These are phyloP conservation scores for Spathaspora arborariae DNA, from an alignment of 805 yeast genomes.

Conservation along the genomic window DNA sequence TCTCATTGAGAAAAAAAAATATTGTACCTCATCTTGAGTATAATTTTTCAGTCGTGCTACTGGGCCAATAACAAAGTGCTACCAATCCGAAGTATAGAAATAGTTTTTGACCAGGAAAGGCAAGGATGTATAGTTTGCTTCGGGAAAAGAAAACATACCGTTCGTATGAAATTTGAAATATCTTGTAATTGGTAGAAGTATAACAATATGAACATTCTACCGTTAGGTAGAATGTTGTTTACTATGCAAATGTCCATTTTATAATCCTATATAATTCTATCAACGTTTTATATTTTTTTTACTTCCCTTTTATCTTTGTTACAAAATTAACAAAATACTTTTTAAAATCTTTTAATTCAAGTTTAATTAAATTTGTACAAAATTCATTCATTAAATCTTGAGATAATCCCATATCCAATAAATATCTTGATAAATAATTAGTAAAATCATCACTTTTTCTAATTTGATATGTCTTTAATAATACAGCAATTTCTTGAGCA, in stretches of 20 bases:
- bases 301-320: constrained; percentile 24
- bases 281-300: not conserved
- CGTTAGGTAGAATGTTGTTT: no score
- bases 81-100: no score
- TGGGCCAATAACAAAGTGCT: no score
- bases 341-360: constrained; percentile 62
- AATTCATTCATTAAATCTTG: constrained; percentile 57
- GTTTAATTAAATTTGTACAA: constrained; percentile 51
- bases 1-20: not conserved
- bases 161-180: not conserved
- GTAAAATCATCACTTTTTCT: constrained; percentile 40
- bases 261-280: not conserved
- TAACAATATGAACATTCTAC: no score
- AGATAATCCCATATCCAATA: constrained; percentile 58
- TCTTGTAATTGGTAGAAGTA: no score
- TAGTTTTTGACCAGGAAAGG: no score
- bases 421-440: constrained; percentile 46
- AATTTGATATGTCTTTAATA: constrained; percentile 61
- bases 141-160: not conserved
- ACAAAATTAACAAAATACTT: constrained; percentile 57
- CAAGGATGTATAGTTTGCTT: no score
- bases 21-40: no score
- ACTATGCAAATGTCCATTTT: not conserved
- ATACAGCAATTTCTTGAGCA: constrained; percentile 68
- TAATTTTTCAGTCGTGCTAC: no score